Evolutionary conservation across 768 basidiomycete species (phyloP).

Genomic region (Tulasnella sp.): DNA sequence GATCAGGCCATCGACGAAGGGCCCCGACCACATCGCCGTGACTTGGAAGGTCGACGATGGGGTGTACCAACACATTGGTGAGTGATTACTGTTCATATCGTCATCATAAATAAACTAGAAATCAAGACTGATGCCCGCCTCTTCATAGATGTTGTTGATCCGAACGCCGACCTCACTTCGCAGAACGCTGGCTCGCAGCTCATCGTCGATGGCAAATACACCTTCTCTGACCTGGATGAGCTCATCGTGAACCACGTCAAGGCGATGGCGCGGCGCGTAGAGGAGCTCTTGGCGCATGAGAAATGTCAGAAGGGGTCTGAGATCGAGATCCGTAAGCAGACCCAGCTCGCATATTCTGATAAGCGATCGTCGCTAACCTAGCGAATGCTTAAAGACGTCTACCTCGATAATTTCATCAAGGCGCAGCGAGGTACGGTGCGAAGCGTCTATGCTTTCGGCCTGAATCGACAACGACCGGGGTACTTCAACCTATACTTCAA

Average conservation of each 20-base stretch:
- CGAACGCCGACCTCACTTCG: slow-evolving; percentile 61
- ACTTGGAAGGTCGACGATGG: slow-evolving; percentile 99
- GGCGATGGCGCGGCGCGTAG: slow-evolving; percentile 84
- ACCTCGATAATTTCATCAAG: slow-evolving; percentile 78
- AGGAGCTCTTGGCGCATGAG: slow-evolving; percentile 90
- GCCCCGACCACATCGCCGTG: slow-evolving; percentile 83
- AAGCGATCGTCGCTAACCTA: slow-evolving; percentile 3
- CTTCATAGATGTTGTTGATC: slow-evolving; percentile 61
- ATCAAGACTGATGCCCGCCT: not conserved
- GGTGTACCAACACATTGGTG: slow-evolving; percentile 93
- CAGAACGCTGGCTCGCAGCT: slow-evolving; percentile 48
- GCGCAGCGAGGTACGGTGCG: slow-evolving; percentile 70
- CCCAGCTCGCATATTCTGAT: not conserved
- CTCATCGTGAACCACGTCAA: slow-evolving; percentile 94
- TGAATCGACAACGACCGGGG: slow-evolving; percentile 81
- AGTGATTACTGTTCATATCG: slow-evolving; percentile 24
- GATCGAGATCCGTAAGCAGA: slow-evolving; percentile 80
- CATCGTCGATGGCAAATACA: slow-evolving; percentile 63
- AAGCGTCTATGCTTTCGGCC: slow-evolving; percentile 90
- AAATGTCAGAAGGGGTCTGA: slow-evolving; percentile 85
- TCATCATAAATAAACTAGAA: too few relatives aligned
- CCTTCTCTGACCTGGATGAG: slow-evolving; percentile 90
- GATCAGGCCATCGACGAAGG: slow-evolving; percentile 92
- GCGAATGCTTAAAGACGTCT: slow-evolving; percentile 48
- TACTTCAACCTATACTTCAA: slow-evolving; percentile 91